Conservation (phyloP, 371 early-diverging fungal species). For the Capniomyces stellatus region DNA sequence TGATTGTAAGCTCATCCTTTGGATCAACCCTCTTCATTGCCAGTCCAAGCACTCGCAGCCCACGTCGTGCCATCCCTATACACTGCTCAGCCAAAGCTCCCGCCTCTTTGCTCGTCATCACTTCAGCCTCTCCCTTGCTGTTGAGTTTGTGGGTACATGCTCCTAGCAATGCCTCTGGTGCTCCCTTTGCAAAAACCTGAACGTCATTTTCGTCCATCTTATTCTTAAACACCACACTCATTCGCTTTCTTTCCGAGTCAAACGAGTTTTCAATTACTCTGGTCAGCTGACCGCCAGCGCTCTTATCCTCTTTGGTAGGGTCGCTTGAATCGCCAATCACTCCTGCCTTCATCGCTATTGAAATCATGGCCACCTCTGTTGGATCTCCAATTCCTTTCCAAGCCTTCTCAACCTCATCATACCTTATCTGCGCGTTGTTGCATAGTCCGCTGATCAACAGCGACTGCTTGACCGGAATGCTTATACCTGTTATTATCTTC, state of each 20-base stretch:
- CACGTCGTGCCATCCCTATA: too few relatives aligned
- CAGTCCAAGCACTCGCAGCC: constrained; percentile 14
- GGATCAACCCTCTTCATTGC: too few relatives aligned
- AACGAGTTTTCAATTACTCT: constrained; percentile 31
- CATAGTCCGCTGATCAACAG: constrained; percentile 31
- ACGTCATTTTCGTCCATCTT: constrained; percentile 7
- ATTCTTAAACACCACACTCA: constrained; percentile 50
- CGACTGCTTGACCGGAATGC: constrained; percentile 18
- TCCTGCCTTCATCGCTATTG: constrained; percentile 9
- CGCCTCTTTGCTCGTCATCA: constrained; percentile 9
- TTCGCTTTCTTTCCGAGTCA: constrained; percentile 74
- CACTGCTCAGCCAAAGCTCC: not conserved
- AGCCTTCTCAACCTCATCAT: constrained; percentile 16
- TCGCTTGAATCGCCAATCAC: constrained; percentile 6
- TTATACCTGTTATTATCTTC: constrained; percentile 14
- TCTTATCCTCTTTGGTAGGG: not conserved
- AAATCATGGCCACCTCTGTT: constrained; percentile 29
- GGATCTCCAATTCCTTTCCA: constrained; percentile 37
- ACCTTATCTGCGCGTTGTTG: constrained; percentile 39
- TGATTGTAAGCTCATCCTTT: too few relatives aligned
- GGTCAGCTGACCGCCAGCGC: constrained; percentile 2
- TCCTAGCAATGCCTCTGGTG: constrained; percentile 63
- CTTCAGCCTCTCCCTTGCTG: constrained; percentile 6
- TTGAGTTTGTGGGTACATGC: not conserved
- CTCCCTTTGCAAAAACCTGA: constrained; percentile 66